A percentile compares a stretch with the other conserved stretches of the same genome.
Conservation (phyloP, 2,329 filamentous ascomycete genomes). For the Aspergillus ruber region DNA sequence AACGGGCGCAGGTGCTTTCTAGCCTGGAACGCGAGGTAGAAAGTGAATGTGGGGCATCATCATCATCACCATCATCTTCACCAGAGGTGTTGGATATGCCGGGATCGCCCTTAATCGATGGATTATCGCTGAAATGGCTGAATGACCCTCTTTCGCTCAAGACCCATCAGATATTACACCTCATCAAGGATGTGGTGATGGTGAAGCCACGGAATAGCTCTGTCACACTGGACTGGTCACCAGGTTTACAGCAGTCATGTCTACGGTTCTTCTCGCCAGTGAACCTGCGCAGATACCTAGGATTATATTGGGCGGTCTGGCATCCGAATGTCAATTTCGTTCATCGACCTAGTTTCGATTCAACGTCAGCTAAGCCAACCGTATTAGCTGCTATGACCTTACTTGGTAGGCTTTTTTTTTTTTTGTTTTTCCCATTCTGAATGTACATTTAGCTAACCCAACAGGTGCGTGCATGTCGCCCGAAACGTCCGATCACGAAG, state of each 20-base stretch:
- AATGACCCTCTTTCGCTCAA: conserved; percentile 30
- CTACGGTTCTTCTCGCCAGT: conserved; percentile 16
- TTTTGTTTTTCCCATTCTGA: no score
- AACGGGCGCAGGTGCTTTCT: conserved; percentile 21
- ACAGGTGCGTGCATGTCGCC: conserved; percentile 24
- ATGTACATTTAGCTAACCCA: not conserved
- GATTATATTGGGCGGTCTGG: conserved; percentile 34
- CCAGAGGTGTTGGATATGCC: no score
- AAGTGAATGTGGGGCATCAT: not conserved
- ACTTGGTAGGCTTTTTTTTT: conserved; percentile 21
- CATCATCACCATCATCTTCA: no score
- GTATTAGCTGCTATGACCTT: conserved; percentile 31
- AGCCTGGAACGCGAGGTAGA: not conserved
- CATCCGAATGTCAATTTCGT: conserved; percentile 32
- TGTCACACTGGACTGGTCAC: conserved; percentile 29
- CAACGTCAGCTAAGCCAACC: conserved; percentile 20
- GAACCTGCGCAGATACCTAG: conserved; percentile 25
- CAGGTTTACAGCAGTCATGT: conserved; percentile 21
- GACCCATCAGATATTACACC: conserved; percentile 30
- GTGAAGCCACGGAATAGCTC: conserved; percentile 30
- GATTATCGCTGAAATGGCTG: conserved; percentile 13
- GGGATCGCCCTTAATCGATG: not conserved
- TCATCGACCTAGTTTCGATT: conserved; percentile 32
- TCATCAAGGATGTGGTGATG: conserved; percentile 29
- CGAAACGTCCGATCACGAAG: conserved; percentile 21